Base-by-base conservation (phyloP, 2,329 filamentous ascomycete genomes). In the Paecilomyces formosus region DNA sequence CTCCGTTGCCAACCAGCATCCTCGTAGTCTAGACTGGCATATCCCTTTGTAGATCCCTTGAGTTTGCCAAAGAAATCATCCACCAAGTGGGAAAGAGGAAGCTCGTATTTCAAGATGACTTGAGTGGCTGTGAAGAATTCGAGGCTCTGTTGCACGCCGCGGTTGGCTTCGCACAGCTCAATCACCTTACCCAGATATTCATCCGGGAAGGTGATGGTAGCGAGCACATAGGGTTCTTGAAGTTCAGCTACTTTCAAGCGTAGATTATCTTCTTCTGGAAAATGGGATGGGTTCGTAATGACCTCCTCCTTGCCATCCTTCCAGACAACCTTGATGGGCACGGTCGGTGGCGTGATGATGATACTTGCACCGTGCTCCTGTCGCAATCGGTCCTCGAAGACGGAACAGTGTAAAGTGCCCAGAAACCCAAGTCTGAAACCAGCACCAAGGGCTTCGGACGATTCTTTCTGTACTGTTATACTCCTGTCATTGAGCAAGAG, bases 1-100 rank as follows among this genome's bases (percentile, higher is more conserved):
- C 88, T 90, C 60, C 84, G 78, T 22, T 88, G 85, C 84, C 92
- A 99, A 0, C 90, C 93, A 0, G 92, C 88, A 66, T 99, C 94
- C 76, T 99, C 94, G 72, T 99, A 99, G 73, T 99, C 94, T 4
- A 99, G 83, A 35, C 89, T 94, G 0, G 94, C 94, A 67, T 99
- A 99, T 11, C 94, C 94, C 72, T 96, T 97, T 57, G 92, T 97
- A 0, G 86, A 84, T 39, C 92, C 90, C 74, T 99, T 99, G 56
- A 99, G 81, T 74, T 96, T 97, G 56, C 94, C 94, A 72, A 99
- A 99, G 70, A 99, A 88, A 74, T 99, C 94, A 66, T 97, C 94
- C 0, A 99, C 94, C 3, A 99, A 81, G 57, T 96, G 90, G 1
- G 92, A 86, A 0, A 96, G 82, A 0, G 94, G 94, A 1, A 99